Evolutionary conservation across 176 grass and related monocot genomes (phyloP).

Genomic region (Saccharum officinarum): DNA sequence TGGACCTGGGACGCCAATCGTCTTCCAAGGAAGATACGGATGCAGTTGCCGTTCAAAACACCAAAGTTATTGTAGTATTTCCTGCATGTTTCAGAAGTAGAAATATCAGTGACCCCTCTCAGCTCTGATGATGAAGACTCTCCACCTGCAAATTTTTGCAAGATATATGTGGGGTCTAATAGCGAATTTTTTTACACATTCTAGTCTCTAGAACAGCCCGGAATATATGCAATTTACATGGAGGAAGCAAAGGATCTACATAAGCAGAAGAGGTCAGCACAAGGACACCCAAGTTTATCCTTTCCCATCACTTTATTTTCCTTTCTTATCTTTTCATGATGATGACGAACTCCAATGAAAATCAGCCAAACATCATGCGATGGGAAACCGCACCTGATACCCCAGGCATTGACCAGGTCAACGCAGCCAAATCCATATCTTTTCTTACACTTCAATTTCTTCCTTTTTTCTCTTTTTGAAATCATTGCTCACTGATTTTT

Average conservation of each 20-base stretch:
- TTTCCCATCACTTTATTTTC: not conserved
- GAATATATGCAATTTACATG: not conserved
- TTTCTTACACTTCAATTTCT: not conserved
- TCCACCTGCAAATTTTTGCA: not conserved
- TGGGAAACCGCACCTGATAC: not conserved
- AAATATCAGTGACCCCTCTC: not conserved
- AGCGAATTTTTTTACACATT: not conserved
- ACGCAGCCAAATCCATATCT: not conserved
- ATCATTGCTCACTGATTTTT: not conserved
- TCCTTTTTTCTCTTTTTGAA: not conserved
- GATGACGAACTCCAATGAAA: not conserved
- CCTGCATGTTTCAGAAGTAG: not conserved
- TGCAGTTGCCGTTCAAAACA: not conserved
- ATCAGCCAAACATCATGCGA: constrained; percentile 23
- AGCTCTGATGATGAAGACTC: not conserved
- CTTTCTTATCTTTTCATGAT: not conserved
- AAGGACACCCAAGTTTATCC: not conserved
- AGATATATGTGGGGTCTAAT: not conserved
- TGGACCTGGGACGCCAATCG: not conserved
- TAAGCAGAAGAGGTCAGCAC: not conserved
- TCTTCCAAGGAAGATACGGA: not conserved
- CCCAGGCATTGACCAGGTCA: not conserved
- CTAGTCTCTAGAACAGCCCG: not conserved
- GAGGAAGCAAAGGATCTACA: not conserved
- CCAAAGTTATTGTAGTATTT: not conserved